A percentile compares a stretch with the other conserved stretches of the same genome.
These are phyloP conservation scores for Holtermanniella nyarrowii DNA, from an alignment of 768 basidiomycete species.

Conservation along the genomic window DNA sequence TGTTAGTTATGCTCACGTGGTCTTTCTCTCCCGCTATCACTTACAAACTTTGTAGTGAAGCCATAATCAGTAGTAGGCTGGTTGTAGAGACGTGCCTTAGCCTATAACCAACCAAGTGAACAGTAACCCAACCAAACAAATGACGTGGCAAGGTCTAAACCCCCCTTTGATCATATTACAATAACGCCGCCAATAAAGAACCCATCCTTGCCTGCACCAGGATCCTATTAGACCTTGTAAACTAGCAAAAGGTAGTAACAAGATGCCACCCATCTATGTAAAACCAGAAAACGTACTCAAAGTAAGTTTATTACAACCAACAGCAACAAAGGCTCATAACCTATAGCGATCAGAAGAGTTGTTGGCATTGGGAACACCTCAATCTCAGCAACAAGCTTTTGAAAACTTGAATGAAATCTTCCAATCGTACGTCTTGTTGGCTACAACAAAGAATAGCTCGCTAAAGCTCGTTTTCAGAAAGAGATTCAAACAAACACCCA, in stretches of 20 bases:
- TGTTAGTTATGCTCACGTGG: no score
- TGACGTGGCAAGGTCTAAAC: no score
- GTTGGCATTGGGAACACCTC: conserved; percentile 35
- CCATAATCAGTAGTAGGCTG: no score
- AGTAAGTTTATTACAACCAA: conserved; percentile 15
- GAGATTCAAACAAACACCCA: conserved; percentile 82
- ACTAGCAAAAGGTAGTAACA: no score
- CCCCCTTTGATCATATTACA: no score
- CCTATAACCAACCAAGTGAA: no score
- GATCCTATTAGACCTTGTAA: no score
- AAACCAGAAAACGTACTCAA: conserved; percentile 42
- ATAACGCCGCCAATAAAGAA: no score
- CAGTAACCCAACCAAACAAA: no score
- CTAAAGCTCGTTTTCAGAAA: conserved; percentile 47
- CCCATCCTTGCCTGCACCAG: no score
- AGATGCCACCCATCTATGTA: conserved; percentile 39
- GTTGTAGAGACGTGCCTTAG: no score
- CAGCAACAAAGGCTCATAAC: conserved; percentile 4
- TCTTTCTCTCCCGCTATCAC: no score
- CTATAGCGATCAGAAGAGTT: conserved; percentile 39
- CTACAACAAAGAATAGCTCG: neutral
- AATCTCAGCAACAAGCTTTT: conserved; percentile 38
- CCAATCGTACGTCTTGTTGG: conserved; percentile 29
- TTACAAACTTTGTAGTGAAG: conserved; percentile 28
- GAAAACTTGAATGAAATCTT: conserved; percentile 39